Evolutionary conservation across 2,329 filamentous ascomycete species (phyloP), one percentile per base, ranked within the genome.

Genomic region (Talaromyces pinophilus): DNA sequence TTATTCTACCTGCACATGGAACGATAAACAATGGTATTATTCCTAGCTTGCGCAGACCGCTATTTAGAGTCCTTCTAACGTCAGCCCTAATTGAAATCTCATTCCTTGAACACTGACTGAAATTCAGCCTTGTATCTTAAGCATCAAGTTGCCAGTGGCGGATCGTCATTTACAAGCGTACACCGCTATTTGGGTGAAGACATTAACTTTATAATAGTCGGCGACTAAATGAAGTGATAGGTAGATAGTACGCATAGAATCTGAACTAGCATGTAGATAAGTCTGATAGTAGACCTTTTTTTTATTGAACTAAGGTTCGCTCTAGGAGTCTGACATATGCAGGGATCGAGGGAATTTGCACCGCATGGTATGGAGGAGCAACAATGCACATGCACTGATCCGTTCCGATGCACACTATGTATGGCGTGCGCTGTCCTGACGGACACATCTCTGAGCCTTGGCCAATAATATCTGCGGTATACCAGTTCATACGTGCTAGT

Each of bases 131-230:
- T 22, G 54, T 15, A 19, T 4, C 33, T 57, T 25, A 4, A 7
- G 5, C 6, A 15, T 22, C 54, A 8, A 55, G 30, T 22, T 15
- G 10, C 8, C n/a, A 35, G n/a, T 35, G 8, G 52, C 22, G n/a
- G 52, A 57, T 57, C 33, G 0, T 7, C n/a, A 19, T 35, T 19
- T 22, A 11, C 15, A 35, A 22, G 7, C 19, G 33, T 57, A 57
- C 54, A 57, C 54, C 54, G 54, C 54, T 57, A 33, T 57, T 57
- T 57, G n/a, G 5, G 17, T 15, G 10, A 35, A 55, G 30, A 19
- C 28, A 19, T 33, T 6, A 33, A 28, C 13, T 7, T 17, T 28
- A 17, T 17, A 11, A 17, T 55, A 55, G 52, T 1, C 48, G 25
- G 25, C 25, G 25, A 30, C 15, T 30, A 5, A 30, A 1, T 54